These are phyloP conservation scores for Talaromyces sp. DNA, from an alignment of 2,329 filamentous ascomycete genomes.

Conservation along the genomic window DNA sequence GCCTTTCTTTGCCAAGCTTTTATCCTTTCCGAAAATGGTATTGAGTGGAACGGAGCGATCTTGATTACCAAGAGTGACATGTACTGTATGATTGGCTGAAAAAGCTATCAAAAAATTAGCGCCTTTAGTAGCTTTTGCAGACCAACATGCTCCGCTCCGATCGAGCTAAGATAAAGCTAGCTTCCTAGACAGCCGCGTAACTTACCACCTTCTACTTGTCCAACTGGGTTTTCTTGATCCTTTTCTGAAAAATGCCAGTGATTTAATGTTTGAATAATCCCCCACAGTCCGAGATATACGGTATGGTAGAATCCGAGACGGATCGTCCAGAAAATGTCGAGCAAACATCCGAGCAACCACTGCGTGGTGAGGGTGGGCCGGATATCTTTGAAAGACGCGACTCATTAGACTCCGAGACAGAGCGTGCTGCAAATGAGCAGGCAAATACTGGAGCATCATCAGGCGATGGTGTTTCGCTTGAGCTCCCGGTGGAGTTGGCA, in stretches of 20 bases:
- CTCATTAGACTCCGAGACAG: constrained; percentile 30
- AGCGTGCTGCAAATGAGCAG: constrained; percentile 30
- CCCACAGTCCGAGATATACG: neutral
- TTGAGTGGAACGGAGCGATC: neutral
- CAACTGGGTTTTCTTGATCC: neutral
- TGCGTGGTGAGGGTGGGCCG: constrained; percentile 18
- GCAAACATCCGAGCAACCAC: neutral
- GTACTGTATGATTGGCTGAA: neutral
- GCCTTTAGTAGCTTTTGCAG: neutral
- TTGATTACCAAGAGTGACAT: neutral
- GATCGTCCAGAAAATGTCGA: constrained; percentile 4
- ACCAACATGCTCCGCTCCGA: neutral
- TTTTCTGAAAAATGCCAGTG: neutral
- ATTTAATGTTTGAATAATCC: neutral
- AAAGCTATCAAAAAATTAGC: neutral
- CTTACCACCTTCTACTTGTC: neutral
- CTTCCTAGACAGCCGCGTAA: constrained; percentile 2
- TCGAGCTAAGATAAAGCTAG: constrained; percentile 4
- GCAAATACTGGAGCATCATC: constrained; percentile 25
- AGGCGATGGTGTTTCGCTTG: constrained; percentile 70
- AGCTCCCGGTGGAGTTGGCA: constrained; percentile 89
- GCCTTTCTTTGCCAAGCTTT: neutral
- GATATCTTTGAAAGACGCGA: constrained; percentile 47
- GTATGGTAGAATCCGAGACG: constrained; percentile 5
- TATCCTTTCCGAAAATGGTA: neutral